A percentile compares a stretch with the other conserved stretches of the same genome.
Conservation (phyloP, 192 early-diverging fungal genomes). For the Mortierella claussenii region DNA sequence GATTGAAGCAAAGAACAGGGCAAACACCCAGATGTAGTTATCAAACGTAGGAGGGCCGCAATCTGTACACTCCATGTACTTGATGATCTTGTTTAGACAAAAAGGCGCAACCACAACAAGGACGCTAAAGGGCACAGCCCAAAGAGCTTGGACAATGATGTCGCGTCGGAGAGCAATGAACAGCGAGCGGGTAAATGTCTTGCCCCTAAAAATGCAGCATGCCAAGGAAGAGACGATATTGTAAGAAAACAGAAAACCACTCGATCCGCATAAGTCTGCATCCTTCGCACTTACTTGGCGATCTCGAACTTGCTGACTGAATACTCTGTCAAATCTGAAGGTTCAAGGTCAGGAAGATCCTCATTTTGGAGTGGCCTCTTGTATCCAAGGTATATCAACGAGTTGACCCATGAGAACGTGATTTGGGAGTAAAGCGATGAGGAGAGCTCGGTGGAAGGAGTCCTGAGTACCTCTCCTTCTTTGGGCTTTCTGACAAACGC, state of each 20-base stretch:
- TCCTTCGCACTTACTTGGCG: slow-evolving; percentile 24
- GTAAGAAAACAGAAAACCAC: too few species aligned
- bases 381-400: slow-evolving; percentile 58
- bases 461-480: slow-evolving; percentile 10
- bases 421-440: slow-evolving; percentile 43
- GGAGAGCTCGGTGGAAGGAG: slow-evolving; percentile 7
- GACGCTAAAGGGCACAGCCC: slow-evolving; percentile 16
- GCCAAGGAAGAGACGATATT: not conserved
- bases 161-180: slow-evolving; percentile 14
- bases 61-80: slow-evolving; percentile 42
- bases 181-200: slow-evolving; percentile 14
- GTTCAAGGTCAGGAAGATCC: slow-evolving; percentile 69
- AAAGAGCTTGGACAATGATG: slow-evolving; percentile 23
- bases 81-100: slow-evolving; percentile 38
- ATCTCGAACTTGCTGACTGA: slow-evolving; percentile 4
- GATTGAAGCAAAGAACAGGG: slow-evolving; percentile 56
- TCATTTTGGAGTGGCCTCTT: slow-evolving; percentile 60
- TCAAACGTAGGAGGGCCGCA: slow-evolving; percentile 28
- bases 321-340: slow-evolving; percentile 45
- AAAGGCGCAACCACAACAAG: slow-evolving; percentile 19
- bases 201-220: slow-evolving; percentile 16
- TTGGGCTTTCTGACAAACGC: slow-evolving; percentile 3
- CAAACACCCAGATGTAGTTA: slow-evolving; percentile 66
- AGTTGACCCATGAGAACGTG: slow-evolving; percentile 47
- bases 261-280: too few species aligned